Evolutionary conservation across 2,329 filamentous ascomycete species (phyloP), one percentile per base, ranked within the genome.

Genomic region (Colletotrichum nymphaeae): DNA sequence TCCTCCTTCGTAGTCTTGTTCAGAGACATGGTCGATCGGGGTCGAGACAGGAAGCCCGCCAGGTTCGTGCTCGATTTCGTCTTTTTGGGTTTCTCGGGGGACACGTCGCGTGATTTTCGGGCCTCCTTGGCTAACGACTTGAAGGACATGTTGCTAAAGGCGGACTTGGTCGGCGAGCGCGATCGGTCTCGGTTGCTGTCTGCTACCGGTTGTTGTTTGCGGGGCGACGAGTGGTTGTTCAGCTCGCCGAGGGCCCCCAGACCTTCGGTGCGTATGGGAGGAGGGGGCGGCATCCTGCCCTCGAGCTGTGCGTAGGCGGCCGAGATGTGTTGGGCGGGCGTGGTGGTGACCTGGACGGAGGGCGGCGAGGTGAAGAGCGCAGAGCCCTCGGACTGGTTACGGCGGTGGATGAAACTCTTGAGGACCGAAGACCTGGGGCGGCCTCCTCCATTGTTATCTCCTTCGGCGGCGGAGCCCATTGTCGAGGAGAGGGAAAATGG

Each of bases 41-140:
- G 91, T 69, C 93, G 92, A 69, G 91, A 91, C 64, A 98, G 88
- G 67, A 98, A 88, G 5, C 89, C 91, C 0, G 91, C 91, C n/a
- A 98, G 87, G 80, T 95, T 97, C 37, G 93, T 93, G 4, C 93
- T 89, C 0, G 95, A 97, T 82, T 96, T 97, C 49, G 90, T 90
- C 85, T 96, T 97, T 96, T 97, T 93, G 30, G 91, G 90, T 79
- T 93, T 93, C 71, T 87, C 87, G 12, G 88, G 88, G 53, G 89
- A 88, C 28, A 83, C 76, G 64, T 88, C 87, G 73, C 83, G 81
- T 49, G 82, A 82, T 64, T 83, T 86, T 72, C 79, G 75, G 55
- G 76, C 62, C 64, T 86, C 86, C 75, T 81, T 85, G 53, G 77
- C 77, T 26, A 84, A 78, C 3, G 84, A 82, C 76, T 86, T 87